Percentiles rank a stretch among this genome's conserved stretches.
phyloP scores from a whole-genome alignment of 768 basidiomycete genomes.

The Mycena haematopus region DNA sequence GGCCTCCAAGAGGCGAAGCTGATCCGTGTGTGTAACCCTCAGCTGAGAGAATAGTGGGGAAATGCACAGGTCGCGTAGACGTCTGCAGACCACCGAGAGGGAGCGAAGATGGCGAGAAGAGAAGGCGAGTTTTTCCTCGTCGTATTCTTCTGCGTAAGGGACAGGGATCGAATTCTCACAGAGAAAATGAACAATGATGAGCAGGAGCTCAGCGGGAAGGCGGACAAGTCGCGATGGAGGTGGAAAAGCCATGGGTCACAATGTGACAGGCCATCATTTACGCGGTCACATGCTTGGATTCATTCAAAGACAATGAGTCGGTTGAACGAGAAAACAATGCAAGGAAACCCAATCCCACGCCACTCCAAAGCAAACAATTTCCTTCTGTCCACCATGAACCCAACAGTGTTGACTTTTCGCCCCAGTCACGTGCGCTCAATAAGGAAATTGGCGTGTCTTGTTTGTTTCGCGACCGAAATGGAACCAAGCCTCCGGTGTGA shows the following conservation, averaged over 20 bases:
- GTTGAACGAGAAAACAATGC: too few species aligned
- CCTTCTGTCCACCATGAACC: neutral
- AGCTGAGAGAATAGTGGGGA: constrained; percentile 10
- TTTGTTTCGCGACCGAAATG: neutral
- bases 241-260: neutral
- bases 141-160: neutral
- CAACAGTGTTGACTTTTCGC: neutral
- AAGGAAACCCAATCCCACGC: too few species aligned
- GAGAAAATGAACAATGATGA: constrained; percentile 4
- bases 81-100: constrained; percentile 5
- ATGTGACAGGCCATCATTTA: neutral
- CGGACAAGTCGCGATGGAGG: neutral
- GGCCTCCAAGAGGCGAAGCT: neutral
- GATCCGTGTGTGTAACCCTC: neutral
- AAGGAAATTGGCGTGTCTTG: neutral
- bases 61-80: constrained; percentile 8
- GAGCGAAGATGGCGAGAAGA: constrained; percentile 5
- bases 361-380: too few species aligned
- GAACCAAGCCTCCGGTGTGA: neutral
- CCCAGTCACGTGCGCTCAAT: neutral
- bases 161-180: neutral
- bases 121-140: neutral
- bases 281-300: constrained; percentile 1
- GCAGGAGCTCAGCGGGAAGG: constrained; percentile 19
- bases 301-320: too few species aligned